Base-by-base conservation (phyloP, 2,329 filamentous ascomycete genomes). In the Boeremia exigua region DNA sequence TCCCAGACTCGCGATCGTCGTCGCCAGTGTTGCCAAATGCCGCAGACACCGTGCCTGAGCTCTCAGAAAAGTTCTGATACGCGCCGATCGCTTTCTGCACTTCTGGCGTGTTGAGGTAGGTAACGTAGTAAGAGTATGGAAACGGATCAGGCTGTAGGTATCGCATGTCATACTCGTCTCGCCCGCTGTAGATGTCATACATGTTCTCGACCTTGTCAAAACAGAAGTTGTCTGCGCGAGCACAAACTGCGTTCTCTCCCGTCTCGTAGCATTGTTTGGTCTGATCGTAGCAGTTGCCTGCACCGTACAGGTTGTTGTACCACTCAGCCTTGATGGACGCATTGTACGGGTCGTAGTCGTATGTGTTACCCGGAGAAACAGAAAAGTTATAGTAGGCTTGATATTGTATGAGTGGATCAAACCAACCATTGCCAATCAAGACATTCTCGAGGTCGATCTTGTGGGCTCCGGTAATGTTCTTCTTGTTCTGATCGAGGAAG, bases 111-210 rank as follows among this genome's bases (percentile, higher is more conserved):
- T 88, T 88, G 29, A 88, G 78, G 66, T 86, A 88, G n/a, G 80
- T 74, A 11, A 75, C 69, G 61, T 81, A 87, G 70, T 82, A 84
- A 0, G 66, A 63, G 59, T 83, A 81, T 0, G 85, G 85, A 67
- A 87, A 87, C 0, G 84, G 84, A 65, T 86, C 82, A 0, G 82
- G 81, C 0, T 58, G 65, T 6, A 85, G 73, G 57, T 86, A 81
- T 32, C 85, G 80, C 62, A 87, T 79, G 61, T 88, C 86, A 68
- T 87, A 86, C 63, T 85, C 80, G 69, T 87, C 83, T 33, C 85
- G 79, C 1, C 77, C 77, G 0, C 81, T 73, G 58, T 82, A 79
- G n/a, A 72, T 68, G 63, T 85, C 82, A 48, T 82, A 83, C 14
- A 84, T 61, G 14, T 58, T 63, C 60, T 87, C 82, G 3, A 88